Base-by-base conservation (phyloP, 352 stramenopile genomes). In the Globisporangium barbulae region DNA sequence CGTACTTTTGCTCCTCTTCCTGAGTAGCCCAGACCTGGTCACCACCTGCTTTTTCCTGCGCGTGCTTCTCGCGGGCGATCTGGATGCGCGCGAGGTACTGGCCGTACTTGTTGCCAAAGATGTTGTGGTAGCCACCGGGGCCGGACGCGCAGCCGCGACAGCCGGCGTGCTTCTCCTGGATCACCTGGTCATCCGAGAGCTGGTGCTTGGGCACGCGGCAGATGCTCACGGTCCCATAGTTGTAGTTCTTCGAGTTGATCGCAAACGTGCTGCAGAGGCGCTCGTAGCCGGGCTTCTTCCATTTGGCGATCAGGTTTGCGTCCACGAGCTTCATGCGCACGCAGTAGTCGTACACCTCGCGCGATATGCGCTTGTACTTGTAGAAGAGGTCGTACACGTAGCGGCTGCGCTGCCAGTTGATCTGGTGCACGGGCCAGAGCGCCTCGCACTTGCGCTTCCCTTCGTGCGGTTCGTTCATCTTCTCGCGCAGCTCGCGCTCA, bases 351-450 rank as follows among this genome's bases (percentile, higher is more conserved):
- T 99, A 99, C 6, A 99, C 94, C 56, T 98, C 87, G 47, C 90
- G 90, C 25, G 78, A 90, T 65, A 99, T 99, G 58, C 87, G 86
- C 28, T 94, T 75, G 75, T 99, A 97, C 59, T 96, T 98, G 90
- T 99, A 98, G 75, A 96, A 99, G 93, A 99, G 97, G 73, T 99
- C 97, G 78, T 99, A 99, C 35, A 99, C 87, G 83, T 99, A 99
- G 22, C 98, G 89, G 33, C 88, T 98, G 65, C 94, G 89, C 79
- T 99, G 98, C 95, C 96, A 99, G 72, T 99, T 99, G 75, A 99
- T 99, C 85, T 99, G 97, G 75, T 99, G 96, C 64, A 99, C 94
- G 12, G 97, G 97, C 98, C 98, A 99, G 73, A 99, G 86, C 61
- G 85, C 83, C 88, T 99, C 97, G 59, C 91, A 98, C 74, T 99